Base-by-base conservation (phyloP, 179 eudicot genomes). In the Sideroxylon spinosum region DNA sequence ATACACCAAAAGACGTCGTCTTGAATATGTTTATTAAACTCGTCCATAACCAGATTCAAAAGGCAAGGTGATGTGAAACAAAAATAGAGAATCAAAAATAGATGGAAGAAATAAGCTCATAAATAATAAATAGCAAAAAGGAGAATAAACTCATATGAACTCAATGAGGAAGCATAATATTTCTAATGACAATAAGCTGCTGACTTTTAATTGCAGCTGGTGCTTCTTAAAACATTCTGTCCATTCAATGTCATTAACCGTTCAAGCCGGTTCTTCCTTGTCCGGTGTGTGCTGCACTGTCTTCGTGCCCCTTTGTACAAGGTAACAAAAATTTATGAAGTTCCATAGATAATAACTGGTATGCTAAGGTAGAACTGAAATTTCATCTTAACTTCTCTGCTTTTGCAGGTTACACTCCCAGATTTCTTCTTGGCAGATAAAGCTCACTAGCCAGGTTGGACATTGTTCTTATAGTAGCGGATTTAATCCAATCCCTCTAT, bases 351-450 rank as follows among this genome's bases (percentile, higher is more conserved):
- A 28, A 50, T 3, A 50, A 66, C 29, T 19, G 23, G 7, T 48
- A 16, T 25, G 25, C 17, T 17, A 11, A 63, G 14, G 49, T 23
- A 64, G 70, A 76, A 76, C 46, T 25, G 23, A 53, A 49, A 29
- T 68, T 19, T 75, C 7, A 23, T 48, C 4, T 56, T 22, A 20
- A 52, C 52, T 67, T 48, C 66, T 25, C 44, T 53, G 17, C 68
- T 8, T 57, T 48, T 78, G 81, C 70, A 86, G 88, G 85, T 85
- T 48, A 76, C 84, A 29, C 81, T 87, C 25, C 80, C 86, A 8
- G 89, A 87, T 80, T 87, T 87, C 75, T 82, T 84, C 81, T 53
- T 87, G 61, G 87, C 80, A 13, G 89, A 87, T 76, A 87, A 87
- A 87, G 81, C 81, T 87, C 32, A 87, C 89, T 23, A 87, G 89